phyloP scores from a whole-genome alignment of 805 yeast genomes.

The Zygotorulaspora chibaensis region DNA sequence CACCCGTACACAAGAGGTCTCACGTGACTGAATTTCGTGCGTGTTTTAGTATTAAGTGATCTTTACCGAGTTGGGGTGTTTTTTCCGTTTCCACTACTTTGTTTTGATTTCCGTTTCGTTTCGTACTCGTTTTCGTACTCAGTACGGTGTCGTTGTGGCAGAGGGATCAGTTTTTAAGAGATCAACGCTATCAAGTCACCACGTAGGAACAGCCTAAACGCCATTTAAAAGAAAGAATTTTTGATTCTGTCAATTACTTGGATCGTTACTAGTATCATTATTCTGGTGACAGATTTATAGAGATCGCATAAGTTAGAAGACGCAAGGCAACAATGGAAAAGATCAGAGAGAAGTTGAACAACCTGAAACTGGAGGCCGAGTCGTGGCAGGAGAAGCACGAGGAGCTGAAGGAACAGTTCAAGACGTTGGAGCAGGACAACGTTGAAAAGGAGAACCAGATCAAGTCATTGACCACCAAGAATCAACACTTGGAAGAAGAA shows the following conservation, averaged over 20 bases:
- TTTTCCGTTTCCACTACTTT: neutral
- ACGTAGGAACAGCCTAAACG: neutral
- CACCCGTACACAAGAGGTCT: neutral
- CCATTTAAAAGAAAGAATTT: neutral
- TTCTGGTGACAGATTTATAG: no score
- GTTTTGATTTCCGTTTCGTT: neutral
- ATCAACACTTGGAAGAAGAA: conserved; percentile 78
- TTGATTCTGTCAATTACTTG: neutral
- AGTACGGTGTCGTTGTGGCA: neutral
- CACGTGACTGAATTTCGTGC: neutral
- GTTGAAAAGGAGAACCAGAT: conserved; percentile 93
- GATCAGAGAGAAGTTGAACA: conserved; percentile 71
- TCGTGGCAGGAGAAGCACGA: conserved; percentile 97
- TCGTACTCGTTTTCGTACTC: neutral
- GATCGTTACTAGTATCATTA: no score
- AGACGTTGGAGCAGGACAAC: conserved; percentile 87
- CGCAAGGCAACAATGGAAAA: conserved; percentile 44
- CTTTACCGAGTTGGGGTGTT: neutral
- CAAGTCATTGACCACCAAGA: conserved; percentile 87
- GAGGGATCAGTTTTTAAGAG: neutral
- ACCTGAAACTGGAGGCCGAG: conserved; percentile 91
- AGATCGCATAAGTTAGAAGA: neutral
- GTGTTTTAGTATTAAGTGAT: no score
- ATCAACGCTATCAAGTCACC: neutral
- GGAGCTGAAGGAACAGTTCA: conserved; percentile 72